phyloP scores from a whole-genome alignment of 1,284 basidiomycete genomes.

The Puccinia polysora region DNA sequence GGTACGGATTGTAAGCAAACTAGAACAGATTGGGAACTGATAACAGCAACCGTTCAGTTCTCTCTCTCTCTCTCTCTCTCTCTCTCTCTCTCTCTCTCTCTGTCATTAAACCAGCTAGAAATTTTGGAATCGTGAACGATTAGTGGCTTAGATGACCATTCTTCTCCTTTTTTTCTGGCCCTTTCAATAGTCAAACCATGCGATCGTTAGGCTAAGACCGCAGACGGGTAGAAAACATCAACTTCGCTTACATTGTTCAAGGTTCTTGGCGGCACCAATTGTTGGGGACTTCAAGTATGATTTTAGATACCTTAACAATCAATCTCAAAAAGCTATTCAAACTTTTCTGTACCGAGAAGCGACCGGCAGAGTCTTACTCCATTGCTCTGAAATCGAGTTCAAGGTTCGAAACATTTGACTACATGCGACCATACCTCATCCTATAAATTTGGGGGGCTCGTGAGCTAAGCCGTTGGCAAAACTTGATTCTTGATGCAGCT shows the following conservation, averaged over 20 bases:
- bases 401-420: conserved; percentile 1
- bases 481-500: neutral
- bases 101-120: neutral
- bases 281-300: conserved; percentile 46
- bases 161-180: neutral
- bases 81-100: neutral
- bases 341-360: conserved; percentile 14
- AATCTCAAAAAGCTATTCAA: conserved; percentile 29
- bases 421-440: neutral
- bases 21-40: conserved; percentile 17
- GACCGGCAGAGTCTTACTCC: conserved; percentile 1
- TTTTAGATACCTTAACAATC: conserved; percentile 17
- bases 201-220: conserved; percentile 41
- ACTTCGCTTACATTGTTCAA: conserved; percentile 43
- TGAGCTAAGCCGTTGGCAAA: neutral
- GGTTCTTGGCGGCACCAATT: conserved; percentile 44
- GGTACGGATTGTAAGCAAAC: conserved; percentile 27
- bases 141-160: neutral
- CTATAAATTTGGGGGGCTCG: neutral
- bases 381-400: conserved; percentile 23
- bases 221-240: conserved; percentile 46
- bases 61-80: neutral
- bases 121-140: no score
- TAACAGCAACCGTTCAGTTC: conserved; percentile 30
- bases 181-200: conserved; percentile 13